Conservation (phyloP, 73 alveolate genomes). For the Symbiodinium natans region DNA sequence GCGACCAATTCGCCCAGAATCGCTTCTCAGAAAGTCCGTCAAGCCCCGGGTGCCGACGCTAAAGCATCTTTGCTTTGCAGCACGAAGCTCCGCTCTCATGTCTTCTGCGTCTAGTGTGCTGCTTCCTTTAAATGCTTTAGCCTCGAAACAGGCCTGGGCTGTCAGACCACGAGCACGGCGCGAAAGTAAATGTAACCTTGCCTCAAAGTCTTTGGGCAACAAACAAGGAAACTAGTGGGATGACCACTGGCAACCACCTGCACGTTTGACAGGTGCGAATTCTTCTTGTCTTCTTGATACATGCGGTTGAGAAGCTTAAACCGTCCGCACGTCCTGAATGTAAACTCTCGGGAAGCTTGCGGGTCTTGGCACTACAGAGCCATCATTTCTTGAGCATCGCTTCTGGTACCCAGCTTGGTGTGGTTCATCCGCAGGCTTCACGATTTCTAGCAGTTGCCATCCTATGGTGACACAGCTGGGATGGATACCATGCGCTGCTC, state of each 20-base stretch:
- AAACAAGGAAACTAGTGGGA: not conserved
- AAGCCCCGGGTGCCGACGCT: not conserved
- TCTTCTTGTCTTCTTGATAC: conserved; percentile 4
- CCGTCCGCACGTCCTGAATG: not conserved
- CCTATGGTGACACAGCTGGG: not conserved
- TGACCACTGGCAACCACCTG: not conserved
- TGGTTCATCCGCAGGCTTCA: not conserved
- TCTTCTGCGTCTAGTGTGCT: not conserved
- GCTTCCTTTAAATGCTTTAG: not conserved
- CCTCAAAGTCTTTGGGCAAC: not conserved
- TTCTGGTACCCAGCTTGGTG: no score
- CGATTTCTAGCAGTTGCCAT: not conserved
- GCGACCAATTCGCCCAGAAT: not conserved
- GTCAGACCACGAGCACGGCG: not conserved
- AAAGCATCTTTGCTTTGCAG: not conserved
- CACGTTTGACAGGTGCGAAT: conserved; percentile 14
- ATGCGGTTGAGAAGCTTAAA: not conserved
- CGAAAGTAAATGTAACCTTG: not conserved
- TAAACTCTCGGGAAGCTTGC: not conserved
- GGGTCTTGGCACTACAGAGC: not conserved
- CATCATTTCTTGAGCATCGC: no score
- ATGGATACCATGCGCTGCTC: conserved; percentile 1
- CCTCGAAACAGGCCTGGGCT: not conserved
- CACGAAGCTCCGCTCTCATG: not conserved
- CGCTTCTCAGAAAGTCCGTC: not conserved